Percentiles rank a stretch among this genome's conserved stretches.
These are phyloP conservation scores for Trametes pubescens DNA, from an alignment of 1,284 basidiomycete species.

Conservation along the genomic window DNA sequence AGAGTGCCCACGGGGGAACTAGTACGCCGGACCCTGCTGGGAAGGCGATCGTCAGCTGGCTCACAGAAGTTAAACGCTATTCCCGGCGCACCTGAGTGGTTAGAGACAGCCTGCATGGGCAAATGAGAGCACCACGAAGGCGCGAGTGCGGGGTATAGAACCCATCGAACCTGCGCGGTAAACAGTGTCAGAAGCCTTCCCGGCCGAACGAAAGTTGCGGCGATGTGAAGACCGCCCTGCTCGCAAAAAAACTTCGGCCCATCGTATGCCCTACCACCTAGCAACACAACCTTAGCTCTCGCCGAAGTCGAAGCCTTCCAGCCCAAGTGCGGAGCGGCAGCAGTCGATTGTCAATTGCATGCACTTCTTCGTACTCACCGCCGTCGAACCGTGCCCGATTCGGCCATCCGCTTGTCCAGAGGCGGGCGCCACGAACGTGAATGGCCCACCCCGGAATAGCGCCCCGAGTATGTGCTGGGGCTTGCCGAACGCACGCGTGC, in stretches of 20 bases:
- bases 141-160: too few species aligned
- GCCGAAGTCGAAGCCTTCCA: slow-evolving; percentile 3
- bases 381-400: not conserved
- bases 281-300: not conserved
- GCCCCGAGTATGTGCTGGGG: not conserved
- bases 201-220: too few species aligned
- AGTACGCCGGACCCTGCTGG: too few species aligned
- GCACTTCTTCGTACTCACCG: not conserved
- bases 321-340: not conserved
- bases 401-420: not conserved
- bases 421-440: not conserved
- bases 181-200: too few species aligned
- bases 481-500: not conserved
- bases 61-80: not conserved
- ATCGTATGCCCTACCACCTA: not conserved
- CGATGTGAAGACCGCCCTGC: not conserved
- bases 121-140: too few species aligned
- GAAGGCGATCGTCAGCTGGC: not conserved
- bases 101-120: not conserved
- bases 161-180: too few species aligned
- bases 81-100: not conserved
- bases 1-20: too few species aligned
- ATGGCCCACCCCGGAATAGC: not conserved
- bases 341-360: not conserved
- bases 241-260: not conserved